Base-by-base conservation (phyloP, 257 asterid genomes). In the Solanum bukasovii region DNA sequence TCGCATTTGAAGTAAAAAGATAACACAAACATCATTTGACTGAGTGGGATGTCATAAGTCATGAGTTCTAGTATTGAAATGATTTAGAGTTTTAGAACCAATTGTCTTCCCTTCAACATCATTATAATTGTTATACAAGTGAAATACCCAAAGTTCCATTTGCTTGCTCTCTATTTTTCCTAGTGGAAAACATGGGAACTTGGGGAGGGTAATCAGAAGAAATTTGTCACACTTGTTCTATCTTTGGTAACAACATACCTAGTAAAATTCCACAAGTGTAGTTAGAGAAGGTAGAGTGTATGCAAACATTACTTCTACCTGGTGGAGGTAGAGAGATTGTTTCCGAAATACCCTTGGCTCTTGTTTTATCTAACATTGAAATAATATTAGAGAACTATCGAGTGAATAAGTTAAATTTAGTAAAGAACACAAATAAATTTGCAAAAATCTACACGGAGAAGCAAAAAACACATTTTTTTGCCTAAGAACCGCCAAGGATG, bases 21-120 rank as follows among this genome's bases (percentile, higher is more conserved):
- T 75, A 75, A 10, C 29, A 71, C 84, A 29, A 83, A 9, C 85
- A 88, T 88, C 84, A 88, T 75, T 90, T 88, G 78, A 83, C 74
- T 44, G 38, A 4, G 65, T 88, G 89, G 81, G 86, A 52, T 71
- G 42, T 68, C 84, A 40, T 20, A 56, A 56, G 65, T 56, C 65
- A 42, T 37, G 42, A 37, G 79, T 88, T 87, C 86, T 44, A 71
- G 40, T 84, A 14, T 82, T 34, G 88, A 72, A 89, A 74, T 83
- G 74, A 83, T 87, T 71, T 16, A 27, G 40, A 21, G 33, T n/a
- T 37, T 35, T 37, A 29, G 59, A 84, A 23, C 40, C 14, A 4
- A 13, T 78, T 4, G 8, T 84, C 16, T 63, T 35, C 59, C 3
- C 21, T 84, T 52, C 33, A 23, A 49, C 33, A 52, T 59, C 10